Conservation (phyloP, 148 eudicot genomes). For the Arctostaphylos glauca region DNA sequence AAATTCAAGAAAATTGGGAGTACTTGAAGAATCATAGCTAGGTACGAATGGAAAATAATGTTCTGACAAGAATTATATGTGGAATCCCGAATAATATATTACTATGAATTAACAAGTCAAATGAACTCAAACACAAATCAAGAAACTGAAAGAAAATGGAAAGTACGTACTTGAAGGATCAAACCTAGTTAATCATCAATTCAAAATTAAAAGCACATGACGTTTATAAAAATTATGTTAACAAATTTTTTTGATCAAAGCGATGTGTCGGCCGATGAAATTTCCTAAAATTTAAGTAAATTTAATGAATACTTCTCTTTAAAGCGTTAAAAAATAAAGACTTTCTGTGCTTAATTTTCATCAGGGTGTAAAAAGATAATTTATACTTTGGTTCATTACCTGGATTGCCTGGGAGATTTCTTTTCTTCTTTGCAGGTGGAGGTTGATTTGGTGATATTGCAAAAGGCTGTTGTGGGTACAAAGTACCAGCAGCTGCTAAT, state of each 20-base stretch:
- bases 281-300: not conserved
- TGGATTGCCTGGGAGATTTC: slow-evolving; percentile 78
- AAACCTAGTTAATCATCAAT: not conserved
- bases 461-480: slow-evolving; percentile 39
- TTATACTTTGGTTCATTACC: slow-evolving; percentile 27
- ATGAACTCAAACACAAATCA: not conserved
- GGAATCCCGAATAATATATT: no score
- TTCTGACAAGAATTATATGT: no score
- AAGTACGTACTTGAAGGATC: not conserved
- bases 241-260: not conserved
- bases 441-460: slow-evolving; percentile 26
- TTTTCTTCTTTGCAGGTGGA: slow-evolving; percentile 54
- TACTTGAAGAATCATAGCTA: not conserved
- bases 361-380: not conserved
- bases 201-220: not conserved
- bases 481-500: slow-evolving; percentile 18
- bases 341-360: no score
- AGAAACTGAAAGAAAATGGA: not conserved
- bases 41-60: no score
- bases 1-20: not conserved
- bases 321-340: not conserved
- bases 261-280: not conserved
- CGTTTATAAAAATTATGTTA: not conserved
- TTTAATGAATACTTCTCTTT: not conserved
- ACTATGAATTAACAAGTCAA: not conserved